Conservation (phyloP, 2,329 filamentous ascomycete species). For the Aspergillus japonicus region DNA sequence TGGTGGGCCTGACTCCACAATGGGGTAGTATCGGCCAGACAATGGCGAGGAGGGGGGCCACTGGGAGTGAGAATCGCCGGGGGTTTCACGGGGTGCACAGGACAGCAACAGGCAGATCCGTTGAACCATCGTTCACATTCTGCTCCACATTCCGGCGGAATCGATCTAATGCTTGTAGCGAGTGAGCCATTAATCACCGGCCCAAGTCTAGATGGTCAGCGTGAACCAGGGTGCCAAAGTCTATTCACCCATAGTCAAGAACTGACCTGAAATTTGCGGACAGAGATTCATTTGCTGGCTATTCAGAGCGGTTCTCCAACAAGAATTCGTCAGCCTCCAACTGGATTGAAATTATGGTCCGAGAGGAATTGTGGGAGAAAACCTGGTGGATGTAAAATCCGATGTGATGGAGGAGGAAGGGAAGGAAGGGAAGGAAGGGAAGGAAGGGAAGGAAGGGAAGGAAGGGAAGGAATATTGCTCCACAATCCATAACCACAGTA, state of each 20-base stretch:
- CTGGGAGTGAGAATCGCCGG: constrained; percentile 18
- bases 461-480: neutral
- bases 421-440: neutral
- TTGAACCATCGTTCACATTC: constrained; percentile 21
- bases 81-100: constrained; percentile 4
- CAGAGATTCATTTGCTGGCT: neutral
- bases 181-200: neutral
- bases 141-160: constrained; percentile 9
- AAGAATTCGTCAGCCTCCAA: no score
- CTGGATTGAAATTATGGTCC: no score
- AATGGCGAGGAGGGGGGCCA: constrained; percentile 19
- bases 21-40: constrained; percentile 3
- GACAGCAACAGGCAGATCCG: constrained; percentile 23
- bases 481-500: neutral
- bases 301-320: no score
- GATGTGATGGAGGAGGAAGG: neutral
- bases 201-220: neutral
- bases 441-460: neutral
- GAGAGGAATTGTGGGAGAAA: neutral
- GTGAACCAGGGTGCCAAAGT: constrained; percentile 1
- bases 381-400: neutral
- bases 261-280: neutral
- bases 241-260: neutral
- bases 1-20: constrained; percentile 7
- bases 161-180: constrained; percentile 1